Base-by-base conservation (phyloP, 176 grass and related monocot genomes). In the Lolium rigidum region DNA sequence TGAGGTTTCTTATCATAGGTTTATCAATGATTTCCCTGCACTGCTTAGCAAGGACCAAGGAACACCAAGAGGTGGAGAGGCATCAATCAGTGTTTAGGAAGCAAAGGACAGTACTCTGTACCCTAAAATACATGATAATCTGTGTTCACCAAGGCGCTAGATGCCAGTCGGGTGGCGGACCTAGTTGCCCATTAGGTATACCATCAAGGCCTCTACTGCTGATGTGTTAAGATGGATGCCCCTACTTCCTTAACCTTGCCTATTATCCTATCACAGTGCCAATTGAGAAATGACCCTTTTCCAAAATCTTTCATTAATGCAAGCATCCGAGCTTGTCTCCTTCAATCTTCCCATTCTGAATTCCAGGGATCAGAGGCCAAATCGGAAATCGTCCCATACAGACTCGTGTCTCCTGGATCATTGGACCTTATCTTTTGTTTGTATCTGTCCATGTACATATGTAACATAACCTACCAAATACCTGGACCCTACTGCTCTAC, bases 71-170 rank as follows among this genome's bases (percentile, higher is more conserved):
- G 74, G 73, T 83, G 54, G 54, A n/a, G 67, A 20, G 81, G 81
- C 37, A 26, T 83, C 81, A 72, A 73, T 71, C 38, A 44, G n/a
- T 24, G 18, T 7, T 10, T 20, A 72, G 50, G 14, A 64, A 3
- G 78, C 39, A 48, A 49, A 80, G 57, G 64, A 71, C 80, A 56
- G 80, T 71, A 67, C 83, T 16, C 74, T 78, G 31, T 76, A 76
- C 83, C n/a, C 74, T 31, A 16, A 46, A 76, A 17, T 68, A 20
- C 61, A 59, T 85, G 72, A 52, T 76, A 52, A 76, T 76, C 15
- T 9, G 47, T 17, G 47, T 26, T 76, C 72, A 76, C 22, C 25
- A 75, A 49, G 48, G 72, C 4, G 35, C 66, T 39, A 69, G 66
- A 69, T 3, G 66, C 37, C 8, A 69, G 72, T 75, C 71, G 22